Evolutionary conservation across 2,329 filamentous ascomycete genomes (phyloP), one percentile per base, ranked within the genome.

Genomic region (Hymenoscyphus occultus): DNA sequence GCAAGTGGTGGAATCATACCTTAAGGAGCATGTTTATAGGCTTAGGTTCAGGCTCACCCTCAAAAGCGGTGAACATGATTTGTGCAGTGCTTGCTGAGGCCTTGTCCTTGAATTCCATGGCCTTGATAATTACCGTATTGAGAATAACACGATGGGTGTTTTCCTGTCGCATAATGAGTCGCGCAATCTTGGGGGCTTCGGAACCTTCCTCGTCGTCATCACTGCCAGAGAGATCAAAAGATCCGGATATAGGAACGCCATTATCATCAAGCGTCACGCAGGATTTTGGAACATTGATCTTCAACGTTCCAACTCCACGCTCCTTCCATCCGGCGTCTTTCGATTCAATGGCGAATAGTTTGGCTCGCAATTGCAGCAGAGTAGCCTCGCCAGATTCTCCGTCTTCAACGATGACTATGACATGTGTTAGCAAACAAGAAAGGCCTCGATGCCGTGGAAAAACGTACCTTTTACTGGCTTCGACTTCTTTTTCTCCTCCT

Each of bases 81-180:
- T 67, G 90, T 39, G 71, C 69, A n/a, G 70, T 65, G 40, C 64
- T 69, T 31, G 67, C 84, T 54, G 85, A 86, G 39, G 91, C 88
- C 71, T 90, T 90, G 61, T 93, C 86, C 66, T 92, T 89, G 73
- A 96, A 92, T 56, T 87, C 86, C 84, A 96, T 90, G 5, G 88
- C 86, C 64, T 91, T 89, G 66, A 92, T 85, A 65, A 98, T 83
- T 0, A 88, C 86, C 0, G 90, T 92, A 78, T 98, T 98, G 60
- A 98, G 81, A 67, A 97, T 88, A 62, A 98, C 87, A 28, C 92
- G 86, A 73, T 93, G 88, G 0, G 92, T 95, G 66, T 93, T 92
- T 73, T 97, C 93, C 70, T 96, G 92, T 19, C 94, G 89, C 87
- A 97, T 93, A 67, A 98, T 85, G 70, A 98, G 85, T 54, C 94